These are phyloP conservation scores for Capronia epimyces DNA, from an alignment of 2,329 filamentous ascomycete genomes.

Conservation along the genomic window DNA sequence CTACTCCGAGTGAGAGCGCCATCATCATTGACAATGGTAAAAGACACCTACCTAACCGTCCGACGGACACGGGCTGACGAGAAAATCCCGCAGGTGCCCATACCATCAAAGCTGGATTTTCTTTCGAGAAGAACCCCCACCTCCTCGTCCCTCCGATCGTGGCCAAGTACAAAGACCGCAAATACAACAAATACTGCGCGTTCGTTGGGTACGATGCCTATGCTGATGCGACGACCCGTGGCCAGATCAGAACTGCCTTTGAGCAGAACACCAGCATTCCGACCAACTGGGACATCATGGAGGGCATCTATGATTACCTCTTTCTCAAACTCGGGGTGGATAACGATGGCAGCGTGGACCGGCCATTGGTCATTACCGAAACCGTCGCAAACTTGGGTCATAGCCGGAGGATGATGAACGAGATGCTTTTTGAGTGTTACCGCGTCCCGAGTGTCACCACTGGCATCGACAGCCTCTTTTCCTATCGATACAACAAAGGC, in stretches of 20 bases:
- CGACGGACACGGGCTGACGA: not conserved
- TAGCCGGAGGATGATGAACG: slow-evolving; percentile 88
- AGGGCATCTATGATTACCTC: slow-evolving; percentile 86
- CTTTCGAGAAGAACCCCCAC: slow-evolving; percentile 77
- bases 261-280: slow-evolving; percentile 86
- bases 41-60: not conserved
- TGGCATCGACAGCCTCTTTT: slow-evolving; percentile 94
- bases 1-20: slow-evolving; percentile 57
- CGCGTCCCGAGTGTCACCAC: slow-evolving; percentile 82
- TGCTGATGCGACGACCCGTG: slow-evolving; percentile 84
- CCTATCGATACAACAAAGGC: slow-evolving; percentile 87
- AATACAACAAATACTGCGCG: slow-evolving; percentile 82
- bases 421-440: slow-evolving; percentile 96
- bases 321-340: slow-evolving; percentile 92
- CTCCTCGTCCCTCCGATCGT: slow-evolving; percentile 81
- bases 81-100: slow-evolving; percentile 63
- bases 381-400: slow-evolving; percentile 87
- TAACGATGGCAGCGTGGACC: slow-evolving; percentile 65
- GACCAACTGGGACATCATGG: slow-evolving; percentile 97
- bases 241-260: slow-evolving; percentile 85
- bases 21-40: slow-evolving; percentile 98
- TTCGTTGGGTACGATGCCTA: slow-evolving; percentile 93
- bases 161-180: slow-evolving; percentile 91
- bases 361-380: slow-evolving; percentile 92
- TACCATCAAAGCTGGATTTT: slow-evolving; percentile 88